Percentiles rank a stretch among this genome's conserved stretches.
phyloP scores from a whole-genome alignment of 2,329 filamentous ascomycete genomes.

The Fonsecaea nubica region DNA sequence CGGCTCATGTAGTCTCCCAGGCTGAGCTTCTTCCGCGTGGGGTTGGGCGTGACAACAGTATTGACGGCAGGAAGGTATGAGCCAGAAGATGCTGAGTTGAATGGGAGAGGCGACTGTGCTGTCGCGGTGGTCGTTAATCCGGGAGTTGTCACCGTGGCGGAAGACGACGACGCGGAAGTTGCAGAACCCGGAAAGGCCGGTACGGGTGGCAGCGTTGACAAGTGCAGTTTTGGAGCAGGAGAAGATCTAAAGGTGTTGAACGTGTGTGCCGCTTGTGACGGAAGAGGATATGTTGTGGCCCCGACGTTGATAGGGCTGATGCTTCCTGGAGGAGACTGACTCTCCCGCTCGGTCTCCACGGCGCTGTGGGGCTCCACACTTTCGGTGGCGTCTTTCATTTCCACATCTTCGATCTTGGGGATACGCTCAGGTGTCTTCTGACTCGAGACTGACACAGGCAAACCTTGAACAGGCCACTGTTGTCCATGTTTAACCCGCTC shows the following conservation, averaged over 20 bases:
- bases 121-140: slow-evolving; percentile 43
- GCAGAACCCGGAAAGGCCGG: slow-evolving; percentile 35
- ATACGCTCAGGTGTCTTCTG: slow-evolving; percentile 27
- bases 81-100: slow-evolving; percentile 41
- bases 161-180: slow-evolving; percentile 43
- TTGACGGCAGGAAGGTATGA: slow-evolving; percentile 41
- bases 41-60: slow-evolving; percentile 51
- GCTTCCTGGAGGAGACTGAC: slow-evolving; percentile 10
- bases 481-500: slow-evolving; percentile 49
- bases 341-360: slow-evolving; percentile 6
- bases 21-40: slow-evolving; percentile 59
- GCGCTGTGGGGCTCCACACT: background rate
- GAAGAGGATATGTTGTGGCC: slow-evolving; percentile 35
- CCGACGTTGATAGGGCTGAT: slow-evolving; percentile 29
- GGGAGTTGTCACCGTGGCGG: slow-evolving; percentile 40
- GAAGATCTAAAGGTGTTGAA: slow-evolving; percentile 30
- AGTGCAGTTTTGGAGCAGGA: slow-evolving; percentile 47
- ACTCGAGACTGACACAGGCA: slow-evolving; percentile 22
- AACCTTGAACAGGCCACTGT: slow-evolving; percentile 29
- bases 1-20: slow-evolving; percentile 56
- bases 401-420: slow-evolving; percentile 47
- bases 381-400: slow-evolving; percentile 54
- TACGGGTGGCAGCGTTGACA: slow-evolving; percentile 44
- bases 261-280: slow-evolving; percentile 41
- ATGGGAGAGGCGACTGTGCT: slow-evolving; percentile 43